Conservation (phyloP, 1,139 yeast species). For the Diutina pseudorugosa region DNA sequence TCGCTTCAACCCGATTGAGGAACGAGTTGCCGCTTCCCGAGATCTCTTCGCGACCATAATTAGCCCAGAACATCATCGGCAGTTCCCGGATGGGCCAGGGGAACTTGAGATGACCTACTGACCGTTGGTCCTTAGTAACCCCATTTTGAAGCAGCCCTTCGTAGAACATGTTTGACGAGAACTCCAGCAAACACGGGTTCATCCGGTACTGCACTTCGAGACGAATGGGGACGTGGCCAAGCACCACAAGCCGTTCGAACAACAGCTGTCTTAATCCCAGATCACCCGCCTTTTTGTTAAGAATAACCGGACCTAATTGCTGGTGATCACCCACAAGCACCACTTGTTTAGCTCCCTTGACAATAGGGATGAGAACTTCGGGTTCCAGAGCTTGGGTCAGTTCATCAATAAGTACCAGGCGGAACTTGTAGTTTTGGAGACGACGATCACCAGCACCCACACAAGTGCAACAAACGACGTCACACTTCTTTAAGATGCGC, state of each 20-base stretch:
- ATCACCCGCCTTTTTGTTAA: slow-evolving; percentile 68
- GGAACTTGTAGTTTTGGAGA: slow-evolving; percentile 40
- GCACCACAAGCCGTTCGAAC: slow-evolving; percentile 73
- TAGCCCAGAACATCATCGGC: slow-evolving; percentile 96
- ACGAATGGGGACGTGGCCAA: slow-evolving; percentile 79
- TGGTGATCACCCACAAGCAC: slow-evolving; percentile 91
- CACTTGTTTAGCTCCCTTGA: slow-evolving; percentile 81
- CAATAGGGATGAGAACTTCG: slow-evolving; percentile 78
- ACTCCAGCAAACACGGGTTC: slow-evolving; percentile 83
- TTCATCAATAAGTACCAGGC: slow-evolving; percentile 81
- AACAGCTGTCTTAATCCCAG: slow-evolving; percentile 81
- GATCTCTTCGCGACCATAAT: slow-evolving; percentile 81
- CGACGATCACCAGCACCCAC: slow-evolving; percentile 81
- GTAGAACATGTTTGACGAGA: slow-evolving; percentile 85
- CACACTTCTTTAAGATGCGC: slow-evolving; percentile 43
- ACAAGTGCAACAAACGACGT: slow-evolving; percentile 85
- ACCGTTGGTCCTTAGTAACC: slow-evolving; percentile 64
- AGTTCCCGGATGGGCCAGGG: slow-evolving; percentile 81
- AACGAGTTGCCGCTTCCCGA: slow-evolving; percentile 77
- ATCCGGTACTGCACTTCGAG: slow-evolving; percentile 90
- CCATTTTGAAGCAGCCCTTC: slow-evolving; percentile 92
- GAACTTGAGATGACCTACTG: slow-evolving; percentile 42
- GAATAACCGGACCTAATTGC: slow-evolving; percentile 84
- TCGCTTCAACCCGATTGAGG: slow-evolving; percentile 81
- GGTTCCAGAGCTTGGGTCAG: slow-evolving; percentile 94